A percentile compares a stretch with the other conserved stretches of the same genome.
phyloP scores from a whole-genome alignment of 306 rosid species.

The Quercus berberidifolia region DNA sequence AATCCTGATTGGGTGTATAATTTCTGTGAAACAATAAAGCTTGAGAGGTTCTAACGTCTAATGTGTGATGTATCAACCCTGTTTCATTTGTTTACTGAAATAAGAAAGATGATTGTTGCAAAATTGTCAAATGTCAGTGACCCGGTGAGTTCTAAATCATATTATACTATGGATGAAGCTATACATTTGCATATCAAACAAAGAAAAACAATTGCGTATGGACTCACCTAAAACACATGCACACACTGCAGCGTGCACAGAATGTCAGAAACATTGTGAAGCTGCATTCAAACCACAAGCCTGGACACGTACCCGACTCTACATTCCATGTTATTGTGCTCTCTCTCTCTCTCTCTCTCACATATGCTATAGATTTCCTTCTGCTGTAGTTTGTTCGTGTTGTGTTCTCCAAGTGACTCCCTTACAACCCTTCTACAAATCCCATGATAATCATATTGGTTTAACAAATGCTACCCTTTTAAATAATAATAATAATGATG shows the following conservation, averaged over 20 bases:
- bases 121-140: background rate
- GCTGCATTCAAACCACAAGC: no score
- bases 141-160: background rate
- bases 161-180: no score
- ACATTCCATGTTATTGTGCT: background rate
- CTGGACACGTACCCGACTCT: background rate
- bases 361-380: background rate
- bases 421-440: background rate
- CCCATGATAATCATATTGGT: background rate
- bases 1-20: background rate
- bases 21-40: conserved; percentile 2
- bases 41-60: background rate
- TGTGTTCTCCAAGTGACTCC: background rate
- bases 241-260: no score
- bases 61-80: background rate
- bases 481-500: no score
- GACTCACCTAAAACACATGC: no score
- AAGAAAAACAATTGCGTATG: no score
- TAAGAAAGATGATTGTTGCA: background rate
- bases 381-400: background rate
- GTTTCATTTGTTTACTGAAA: background rate
- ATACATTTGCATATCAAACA: no score
- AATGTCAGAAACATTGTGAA: no score
- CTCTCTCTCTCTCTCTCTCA: background rate
- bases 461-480: background rate